Conservation (phyloP, 2,329 filamentous ascomycete genomes). For the Ascosphaera apis region DNA sequence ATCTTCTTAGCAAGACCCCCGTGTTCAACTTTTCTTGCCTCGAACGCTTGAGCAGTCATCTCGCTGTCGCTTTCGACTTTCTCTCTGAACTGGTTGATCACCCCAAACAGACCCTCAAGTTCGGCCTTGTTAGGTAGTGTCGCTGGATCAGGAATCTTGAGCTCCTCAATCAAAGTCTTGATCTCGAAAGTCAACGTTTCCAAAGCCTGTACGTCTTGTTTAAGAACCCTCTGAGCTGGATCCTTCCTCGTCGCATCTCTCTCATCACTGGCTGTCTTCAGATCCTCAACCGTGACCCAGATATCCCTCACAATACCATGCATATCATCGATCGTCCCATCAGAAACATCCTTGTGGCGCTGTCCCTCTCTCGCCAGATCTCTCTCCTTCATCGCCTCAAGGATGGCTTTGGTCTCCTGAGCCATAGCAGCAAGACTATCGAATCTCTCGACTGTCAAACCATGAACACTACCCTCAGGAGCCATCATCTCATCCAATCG, state of each 20-base stretch:
- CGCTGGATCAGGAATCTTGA: constrained; percentile 47
- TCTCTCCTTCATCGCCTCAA: constrained; percentile 25
- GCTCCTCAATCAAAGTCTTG: constrained; percentile 52
- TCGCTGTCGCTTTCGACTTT: constrained; percentile 44
- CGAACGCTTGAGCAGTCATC: constrained; percentile 53
- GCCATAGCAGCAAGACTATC: constrained; percentile 43
- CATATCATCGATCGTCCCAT: constrained; percentile 19
- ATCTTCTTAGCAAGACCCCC: constrained; percentile 57
- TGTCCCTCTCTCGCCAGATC: neutral
- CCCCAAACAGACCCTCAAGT: constrained; percentile 42
- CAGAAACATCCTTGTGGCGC: neutral
- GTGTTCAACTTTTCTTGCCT: constrained; percentile 66
- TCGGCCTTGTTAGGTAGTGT: constrained; percentile 56
- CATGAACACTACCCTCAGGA: constrained; percentile 38
- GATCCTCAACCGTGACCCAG: constrained; percentile 51
- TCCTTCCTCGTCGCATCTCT: constrained; percentile 26
- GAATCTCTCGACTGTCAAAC: constrained; percentile 39
- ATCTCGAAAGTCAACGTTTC: constrained; percentile 66
- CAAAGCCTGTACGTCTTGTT: constrained; percentile 61
- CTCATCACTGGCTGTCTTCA: constrained; percentile 25
- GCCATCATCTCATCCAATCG: constrained; percentile 57
- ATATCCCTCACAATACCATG: constrained; percentile 62
- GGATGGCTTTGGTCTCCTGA: constrained; percentile 49
- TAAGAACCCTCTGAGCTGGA: constrained; percentile 41
- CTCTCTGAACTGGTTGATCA: constrained; percentile 38